phyloP scores from a whole-genome alignment of 148 eudicot species.

The Spergularia marina region DNA sequence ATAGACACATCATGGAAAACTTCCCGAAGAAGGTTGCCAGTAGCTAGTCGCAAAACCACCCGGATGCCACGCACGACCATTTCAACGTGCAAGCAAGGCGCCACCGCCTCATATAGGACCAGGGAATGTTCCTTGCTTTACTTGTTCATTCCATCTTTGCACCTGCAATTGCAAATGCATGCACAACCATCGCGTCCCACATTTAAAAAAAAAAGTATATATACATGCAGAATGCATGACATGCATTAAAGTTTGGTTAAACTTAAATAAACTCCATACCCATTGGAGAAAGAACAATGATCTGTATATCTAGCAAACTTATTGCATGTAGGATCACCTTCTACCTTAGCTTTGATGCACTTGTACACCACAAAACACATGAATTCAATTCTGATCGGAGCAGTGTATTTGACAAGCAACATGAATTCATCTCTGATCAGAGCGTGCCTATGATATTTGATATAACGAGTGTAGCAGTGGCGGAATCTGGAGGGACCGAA shows the following conservation, averaged over 20 bases:
- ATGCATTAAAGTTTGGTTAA: too few species aligned
- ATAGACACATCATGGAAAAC: too few species aligned
- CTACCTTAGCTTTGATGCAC: slow-evolving; percentile 23
- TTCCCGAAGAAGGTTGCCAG: too few species aligned
- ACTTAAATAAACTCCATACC: too few species aligned
- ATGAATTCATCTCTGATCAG: not conserved
- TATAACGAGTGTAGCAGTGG: too few species aligned
- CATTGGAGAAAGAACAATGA: slow-evolving; percentile 24
- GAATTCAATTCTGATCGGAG: not conserved
- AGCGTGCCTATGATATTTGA: too few species aligned
- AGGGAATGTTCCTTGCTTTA: slow-evolving; percentile 18
- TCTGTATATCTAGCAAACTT: slow-evolving; percentile 27
- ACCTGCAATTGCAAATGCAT: slow-evolving; percentile 11
- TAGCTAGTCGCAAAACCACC: too few species aligned
- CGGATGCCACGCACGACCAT: too few species aligned
- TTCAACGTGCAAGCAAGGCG: too few species aligned
- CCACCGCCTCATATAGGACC: slow-evolving; percentile 19
- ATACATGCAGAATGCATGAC: too few species aligned
- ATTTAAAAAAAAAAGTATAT: not conserved
- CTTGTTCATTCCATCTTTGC: slow-evolving; percentile 29
- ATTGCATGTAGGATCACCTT: slow-evolving; percentile 20
- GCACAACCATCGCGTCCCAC: not conserved
- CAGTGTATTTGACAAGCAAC: too few species aligned
- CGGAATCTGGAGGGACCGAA: too few species aligned
- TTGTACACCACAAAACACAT: not conserved